Conservation (phyloP, 805 yeast species). For the Lachancea cidri region DNA sequence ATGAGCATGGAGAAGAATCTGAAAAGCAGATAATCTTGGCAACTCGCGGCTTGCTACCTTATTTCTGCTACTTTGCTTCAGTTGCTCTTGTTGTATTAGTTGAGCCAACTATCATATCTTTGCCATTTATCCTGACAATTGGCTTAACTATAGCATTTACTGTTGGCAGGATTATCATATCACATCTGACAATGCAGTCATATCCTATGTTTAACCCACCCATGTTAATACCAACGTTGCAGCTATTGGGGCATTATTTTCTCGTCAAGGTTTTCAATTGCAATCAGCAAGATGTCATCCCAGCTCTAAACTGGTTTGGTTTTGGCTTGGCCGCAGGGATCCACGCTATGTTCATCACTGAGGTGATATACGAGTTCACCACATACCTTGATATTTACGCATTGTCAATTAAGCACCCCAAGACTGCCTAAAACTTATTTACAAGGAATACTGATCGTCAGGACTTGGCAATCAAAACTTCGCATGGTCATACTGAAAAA, state of each 20-base stretch:
- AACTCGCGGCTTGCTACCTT: constrained; percentile 61
- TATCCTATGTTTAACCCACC: constrained; percentile 75
- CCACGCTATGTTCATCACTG: constrained; percentile 67
- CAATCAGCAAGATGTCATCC: constrained; percentile 40
- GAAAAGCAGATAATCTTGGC: constrained; percentile 31
- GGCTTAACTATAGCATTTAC: constrained; percentile 74
- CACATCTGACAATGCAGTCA: constrained; percentile 73
- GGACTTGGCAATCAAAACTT: no score
- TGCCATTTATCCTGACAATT: constrained; percentile 63
- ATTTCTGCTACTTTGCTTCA: constrained; percentile 47
- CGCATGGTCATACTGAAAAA: background rate
- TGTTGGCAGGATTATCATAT: constrained; percentile 88
- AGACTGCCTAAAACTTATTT: constrained; percentile 28
- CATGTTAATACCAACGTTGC: constrained; percentile 55
- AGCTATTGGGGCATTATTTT: constrained; percentile 35
- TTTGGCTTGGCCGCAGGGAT: constrained; percentile 61
- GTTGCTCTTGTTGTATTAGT: constrained; percentile 44
- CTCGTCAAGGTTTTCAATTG: constrained; percentile 20
- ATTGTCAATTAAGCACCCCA: constrained; percentile 74
- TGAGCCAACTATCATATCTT: constrained; percentile 43
- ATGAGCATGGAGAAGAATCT: constrained; percentile 23
- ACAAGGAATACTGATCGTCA: no score
- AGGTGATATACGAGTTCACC: constrained; percentile 76
- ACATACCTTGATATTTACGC: constrained; percentile 80
- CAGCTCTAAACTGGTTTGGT: constrained; percentile 59